A percentile compares a stretch with the other conserved stretches of the same genome.
phyloP scores from a whole-genome alignment of 2,329 filamentous ascomycete species.

The Xylaria sp. region DNA sequence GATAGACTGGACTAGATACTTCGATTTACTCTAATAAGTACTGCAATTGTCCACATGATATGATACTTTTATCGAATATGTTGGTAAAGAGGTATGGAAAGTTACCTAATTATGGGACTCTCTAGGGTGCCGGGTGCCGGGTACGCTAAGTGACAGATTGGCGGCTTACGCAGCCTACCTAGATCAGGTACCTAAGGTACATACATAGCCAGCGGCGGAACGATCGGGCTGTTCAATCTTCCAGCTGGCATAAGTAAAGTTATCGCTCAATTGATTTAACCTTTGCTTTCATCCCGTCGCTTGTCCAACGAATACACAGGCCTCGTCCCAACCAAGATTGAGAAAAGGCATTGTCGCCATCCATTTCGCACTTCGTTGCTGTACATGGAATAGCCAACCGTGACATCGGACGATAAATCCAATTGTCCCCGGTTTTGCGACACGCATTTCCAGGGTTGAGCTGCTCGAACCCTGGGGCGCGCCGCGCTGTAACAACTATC shows the following conservation, averaged over 20 bases:
- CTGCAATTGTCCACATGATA: no score
- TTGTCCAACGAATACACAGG: background rate
- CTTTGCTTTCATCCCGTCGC: background rate
- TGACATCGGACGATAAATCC: background rate
- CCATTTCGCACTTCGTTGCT: background rate
- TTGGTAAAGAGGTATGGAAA: no score
- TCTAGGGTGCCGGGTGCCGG: no score
- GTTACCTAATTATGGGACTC: no score
- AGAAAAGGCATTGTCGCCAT: constrained; percentile 16
- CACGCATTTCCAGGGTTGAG: constrained; percentile 18
- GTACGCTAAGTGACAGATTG: background rate
- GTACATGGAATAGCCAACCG: constrained; percentile 1
- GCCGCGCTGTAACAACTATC: background rate
- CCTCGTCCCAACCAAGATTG: background rate
- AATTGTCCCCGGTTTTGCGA: constrained; percentile 8
- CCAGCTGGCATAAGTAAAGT: background rate
- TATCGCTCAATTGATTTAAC: background rate
- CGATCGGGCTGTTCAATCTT: background rate
- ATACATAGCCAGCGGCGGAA: constrained; percentile 7
- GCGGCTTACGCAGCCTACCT: background rate
- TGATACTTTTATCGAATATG: no score
- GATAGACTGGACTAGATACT: no score
- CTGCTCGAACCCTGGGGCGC: constrained; percentile 13
- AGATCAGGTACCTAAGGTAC: background rate
- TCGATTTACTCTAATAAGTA: no score